Conservation (phyloP, 257 asterid genomes). For the Fraxinus pennsylvanica region DNA sequence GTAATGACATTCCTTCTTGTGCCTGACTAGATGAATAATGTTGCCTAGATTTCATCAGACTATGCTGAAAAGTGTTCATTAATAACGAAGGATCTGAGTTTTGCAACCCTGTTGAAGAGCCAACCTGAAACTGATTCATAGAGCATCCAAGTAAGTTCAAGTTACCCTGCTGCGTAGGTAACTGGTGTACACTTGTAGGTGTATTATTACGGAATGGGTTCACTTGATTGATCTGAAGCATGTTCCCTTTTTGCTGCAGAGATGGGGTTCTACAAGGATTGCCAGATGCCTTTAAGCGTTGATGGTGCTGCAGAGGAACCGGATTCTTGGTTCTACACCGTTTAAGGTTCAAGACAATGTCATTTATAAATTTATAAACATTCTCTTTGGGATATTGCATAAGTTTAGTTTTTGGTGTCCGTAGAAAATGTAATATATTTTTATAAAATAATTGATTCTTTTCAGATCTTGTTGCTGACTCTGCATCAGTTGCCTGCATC, state of each 20-base stretch:
- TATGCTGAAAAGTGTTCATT: constrained; percentile 11
- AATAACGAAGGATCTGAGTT: constrained; percentile 22
- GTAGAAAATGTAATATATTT: constrained; percentile 19
- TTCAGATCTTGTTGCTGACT: constrained; percentile 14
- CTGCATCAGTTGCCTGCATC: constrained; percentile 36
- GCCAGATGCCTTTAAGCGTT: constrained; percentile 29
- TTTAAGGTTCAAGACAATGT: not conserved
- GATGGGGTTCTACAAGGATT: constrained; percentile 23
- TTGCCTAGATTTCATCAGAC: constrained; percentile 25
- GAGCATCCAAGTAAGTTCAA: constrained; percentile 18
- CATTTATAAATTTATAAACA: constrained; percentile 15
- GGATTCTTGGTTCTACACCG: constrained; percentile 3
- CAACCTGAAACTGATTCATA: constrained; percentile 23
- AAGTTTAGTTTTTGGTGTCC: constrained; percentile 29
- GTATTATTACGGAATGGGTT: constrained; percentile 6
- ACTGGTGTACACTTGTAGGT: constrained; percentile 18
- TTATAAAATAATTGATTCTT: not conserved
- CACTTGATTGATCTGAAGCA: constrained; percentile 13
- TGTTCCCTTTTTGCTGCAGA: constrained; percentile 34
- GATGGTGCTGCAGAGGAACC: constrained; percentile 20
- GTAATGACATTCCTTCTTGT: constrained; percentile 22
- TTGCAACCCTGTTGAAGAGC: constrained; percentile 28
- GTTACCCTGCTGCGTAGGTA: constrained; percentile 28
- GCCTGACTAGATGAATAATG: constrained; percentile 18
- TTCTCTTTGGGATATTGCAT: constrained; percentile 26